phyloP scores from a whole-genome alignment of 1,139 yeast genomes.

The Kodamaea anthophila region DNA sequence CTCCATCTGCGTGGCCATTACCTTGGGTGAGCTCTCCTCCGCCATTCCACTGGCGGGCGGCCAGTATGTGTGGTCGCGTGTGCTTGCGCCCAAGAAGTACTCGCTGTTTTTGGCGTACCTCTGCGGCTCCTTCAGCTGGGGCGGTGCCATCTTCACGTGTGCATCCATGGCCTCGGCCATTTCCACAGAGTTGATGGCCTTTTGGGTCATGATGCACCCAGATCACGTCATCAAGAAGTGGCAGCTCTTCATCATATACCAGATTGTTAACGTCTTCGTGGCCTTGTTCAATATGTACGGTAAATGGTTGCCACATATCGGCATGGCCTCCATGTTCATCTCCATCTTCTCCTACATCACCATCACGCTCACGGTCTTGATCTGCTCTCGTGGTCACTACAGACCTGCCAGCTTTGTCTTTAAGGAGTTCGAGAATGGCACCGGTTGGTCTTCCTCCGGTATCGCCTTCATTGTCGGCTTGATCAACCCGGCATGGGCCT shows the following conservation, averaged over 20 bases:
- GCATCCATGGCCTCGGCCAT: slow-evolving; percentile 55
- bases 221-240: slow-evolving; percentile 41
- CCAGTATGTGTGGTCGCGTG: slow-evolving; percentile 59
- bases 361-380: slow-evolving; percentile 52
- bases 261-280: slow-evolving; percentile 32
- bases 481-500: slow-evolving; percentile 65
- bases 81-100: slow-evolving; percentile 45
- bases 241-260: slow-evolving; percentile 55
- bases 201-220: slow-evolving; percentile 45
- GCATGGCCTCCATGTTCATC: slow-evolving; percentile 47
- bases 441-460: slow-evolving; percentile 58
- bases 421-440: slow-evolving; percentile 51
- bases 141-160: slow-evolving; percentile 53
- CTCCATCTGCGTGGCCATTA: slow-evolving; percentile 45
- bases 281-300: slow-evolving; percentile 54
- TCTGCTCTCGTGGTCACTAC: slow-evolving; percentile 50
- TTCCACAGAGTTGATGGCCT: slow-evolving; percentile 48
- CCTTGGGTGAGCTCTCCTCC: slow-evolving; percentile 48
- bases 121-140: slow-evolving; percentile 56
- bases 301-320: slow-evolving; percentile 47
- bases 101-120: slow-evolving; percentile 48
- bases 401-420: slow-evolving; percentile 57
- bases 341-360: slow-evolving; percentile 49
- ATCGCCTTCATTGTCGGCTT: slow-evolving; percentile 63
- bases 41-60: slow-evolving; percentile 66